Evolutionary conservation across 345 rosid species (phyloP).

Genomic region (Citrus inodora): DNA sequence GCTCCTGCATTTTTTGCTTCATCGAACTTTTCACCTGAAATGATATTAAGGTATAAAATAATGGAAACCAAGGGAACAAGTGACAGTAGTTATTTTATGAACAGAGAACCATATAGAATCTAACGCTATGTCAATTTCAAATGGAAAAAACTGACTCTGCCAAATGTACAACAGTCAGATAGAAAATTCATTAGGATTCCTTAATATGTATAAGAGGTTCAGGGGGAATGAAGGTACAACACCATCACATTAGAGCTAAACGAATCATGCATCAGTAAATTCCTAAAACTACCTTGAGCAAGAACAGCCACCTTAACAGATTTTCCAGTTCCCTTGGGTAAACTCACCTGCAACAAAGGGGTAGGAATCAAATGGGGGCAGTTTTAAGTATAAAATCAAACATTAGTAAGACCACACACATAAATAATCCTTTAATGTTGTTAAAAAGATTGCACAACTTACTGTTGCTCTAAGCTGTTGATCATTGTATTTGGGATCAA

Average conservation of each 20-base stretch:
- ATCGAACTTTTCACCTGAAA: slow-evolving; percentile 90
- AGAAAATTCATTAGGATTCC: background rate
- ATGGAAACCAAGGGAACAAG: slow-evolving; percentile 11
- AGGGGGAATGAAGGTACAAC: no score
- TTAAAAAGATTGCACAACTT: slow-evolving; percentile 22
- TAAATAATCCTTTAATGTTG: background rate
- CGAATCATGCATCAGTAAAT: background rate
- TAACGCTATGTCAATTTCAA: background rate
- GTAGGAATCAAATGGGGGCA: slow-evolving; percentile 2
- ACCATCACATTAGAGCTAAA: background rate
- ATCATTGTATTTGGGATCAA: slow-evolving; percentile 94
- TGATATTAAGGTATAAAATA: slow-evolving; percentile 8
- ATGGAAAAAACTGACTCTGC: background rate
- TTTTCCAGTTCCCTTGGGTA: slow-evolving; percentile 98
- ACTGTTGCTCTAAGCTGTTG: slow-evolving; percentile 98
- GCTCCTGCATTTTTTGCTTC: slow-evolving; percentile 99
- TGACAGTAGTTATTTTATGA: background rate
- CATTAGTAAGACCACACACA: background rate
- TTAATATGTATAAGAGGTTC: background rate
- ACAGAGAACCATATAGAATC: background rate
- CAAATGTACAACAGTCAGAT: background rate
- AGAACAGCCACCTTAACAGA: slow-evolving; percentile 92
- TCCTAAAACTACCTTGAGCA: slow-evolving; percentile 70
- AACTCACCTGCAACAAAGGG: slow-evolving; percentile 55
- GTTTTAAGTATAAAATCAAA: background rate